Evolutionary conservation across 306 rosid genomes (phyloP), one percentile per base, ranked within the genome.

Genomic region (Casuarina equisetifolia): DNA sequence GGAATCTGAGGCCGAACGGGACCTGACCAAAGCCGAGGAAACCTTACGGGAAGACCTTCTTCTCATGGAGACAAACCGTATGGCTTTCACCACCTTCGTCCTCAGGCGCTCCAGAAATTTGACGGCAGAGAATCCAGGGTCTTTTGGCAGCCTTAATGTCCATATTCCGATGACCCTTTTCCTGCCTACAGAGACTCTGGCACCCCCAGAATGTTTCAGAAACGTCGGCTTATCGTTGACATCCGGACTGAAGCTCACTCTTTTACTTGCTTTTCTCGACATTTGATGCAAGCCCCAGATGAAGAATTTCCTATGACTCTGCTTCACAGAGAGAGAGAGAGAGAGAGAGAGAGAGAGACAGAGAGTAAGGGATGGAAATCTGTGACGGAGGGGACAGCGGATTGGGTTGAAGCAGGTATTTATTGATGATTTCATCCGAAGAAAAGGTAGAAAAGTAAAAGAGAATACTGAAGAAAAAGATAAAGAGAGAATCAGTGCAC

Each of bases 191-290:
- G 79, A 76, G 3, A 61, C 82, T 76, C 79, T 82, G 20, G 80
- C 50, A 1, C 77, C 69, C 9, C 70, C 51, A 2, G 80, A 77
- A 63, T 83, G 74, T 55, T 83, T 88, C 52, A 79, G 89, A 76
- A 83, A 84, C 16, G 82, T 66, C 15, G 91, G 93, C 84, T 59
- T 84, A 3, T 91, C 96, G 72, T 87, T 79, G n/a, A 87, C 83
- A 67, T 90, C 94, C 43, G 93, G 91, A 81, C 97, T 92, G 80
- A 90, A 91, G 80, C 91, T 83, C 76, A 85, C 89, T 49, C 92
- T 84, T 73, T 75, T 88, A 78, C 86, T 82, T 25, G 81, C 79
- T 78, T 80, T 87, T 73, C 89, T 88, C 57, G 92, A 80, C 99
- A 95, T 95, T 57, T 66, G 69, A 66, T 50, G n/a, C 4, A 12